Percentiles rank a stretch among this genome's conserved stretches.
Conservation (phyloP, 192 early-diverging fungal genomes). For the Podila clonocystis region DNA sequence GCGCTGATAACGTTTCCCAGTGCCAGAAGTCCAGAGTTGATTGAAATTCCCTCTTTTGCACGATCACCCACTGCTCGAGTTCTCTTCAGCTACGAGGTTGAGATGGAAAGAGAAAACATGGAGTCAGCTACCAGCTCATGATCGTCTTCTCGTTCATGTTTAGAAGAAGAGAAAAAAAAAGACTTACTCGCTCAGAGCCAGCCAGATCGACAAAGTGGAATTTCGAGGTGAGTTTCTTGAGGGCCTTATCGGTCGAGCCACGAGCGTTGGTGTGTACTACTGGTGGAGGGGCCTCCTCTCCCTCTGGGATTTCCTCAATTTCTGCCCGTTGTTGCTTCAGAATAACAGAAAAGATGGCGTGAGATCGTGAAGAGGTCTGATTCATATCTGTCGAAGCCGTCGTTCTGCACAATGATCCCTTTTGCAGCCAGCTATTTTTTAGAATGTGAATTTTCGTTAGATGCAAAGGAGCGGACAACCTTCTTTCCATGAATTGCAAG, state of each 20-base stretch:
- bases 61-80: conserved; percentile 93
- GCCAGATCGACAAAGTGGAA: conserved; percentile 99
- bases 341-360: conserved; percentile 94
- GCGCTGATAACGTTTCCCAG: conserved; percentile 98
- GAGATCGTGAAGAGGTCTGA: conserved; percentile 89
- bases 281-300: conserved; percentile 12
- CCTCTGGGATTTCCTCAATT: conserved; percentile 34
- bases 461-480: neutral
- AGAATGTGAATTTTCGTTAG: neutral
- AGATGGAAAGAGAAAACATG: neutral
- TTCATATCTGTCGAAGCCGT: conserved; percentile 98
- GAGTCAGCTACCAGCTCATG: neutral
- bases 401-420: conserved; percentile 64
- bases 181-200: conserved; percentile 83
- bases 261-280: conserved; percentile 2
- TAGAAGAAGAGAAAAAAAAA: neutral
- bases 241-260: conserved; percentile 15
- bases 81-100: conserved; percentile 72
- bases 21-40: conserved; percentile 95
- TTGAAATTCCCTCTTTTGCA: conserved; percentile 95
- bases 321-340: conserved; percentile 76
- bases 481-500: neutral
- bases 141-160: neutral
- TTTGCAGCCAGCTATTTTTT: conserved; percentile 56
- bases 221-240: conserved; percentile 76